Percentiles rank a stretch among this genome's conserved stretches.
These are phyloP conservation scores for Psilocybe cubensis DNA, from an alignment of 768 basidiomycete genomes.

Conservation along the genomic window DNA sequence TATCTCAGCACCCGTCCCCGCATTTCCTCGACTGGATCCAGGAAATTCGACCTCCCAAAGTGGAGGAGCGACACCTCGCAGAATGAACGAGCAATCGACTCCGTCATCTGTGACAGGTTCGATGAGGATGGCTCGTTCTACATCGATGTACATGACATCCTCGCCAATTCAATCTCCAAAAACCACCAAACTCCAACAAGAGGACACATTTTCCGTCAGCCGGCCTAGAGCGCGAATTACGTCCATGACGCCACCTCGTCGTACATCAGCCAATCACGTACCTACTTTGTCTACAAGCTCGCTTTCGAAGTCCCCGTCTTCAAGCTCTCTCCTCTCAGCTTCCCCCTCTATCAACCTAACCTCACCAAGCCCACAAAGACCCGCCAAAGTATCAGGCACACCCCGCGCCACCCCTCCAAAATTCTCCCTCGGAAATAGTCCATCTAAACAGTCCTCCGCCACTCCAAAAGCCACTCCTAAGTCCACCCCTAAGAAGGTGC, in stretches of 20 bases:
- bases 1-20: constrained; percentile 41
- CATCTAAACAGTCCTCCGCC: constrained; percentile 17
- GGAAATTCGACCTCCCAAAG: constrained; percentile 25
- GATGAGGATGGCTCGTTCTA: constrained; percentile 26
- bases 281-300: constrained; percentile 22
- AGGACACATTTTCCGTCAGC: constrained; percentile 32
- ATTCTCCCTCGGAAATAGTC: constrained; percentile 27
- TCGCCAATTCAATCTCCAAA: constrained; percentile 23
- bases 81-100: constrained; percentile 10
- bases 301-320: constrained; percentile 29
- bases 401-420: constrained; percentile 37
- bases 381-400: constrained; percentile 28
- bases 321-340: constrained; percentile 24
- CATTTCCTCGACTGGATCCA: constrained; percentile 30
- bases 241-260: constrained; percentile 44
- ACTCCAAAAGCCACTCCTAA: constrained; percentile 28
- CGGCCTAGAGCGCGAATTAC: constrained; percentile 42
- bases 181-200: constrained; percentile 16
- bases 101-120: constrained; percentile 28
- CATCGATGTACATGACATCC: constrained; percentile 26
- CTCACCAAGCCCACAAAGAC: constrained; percentile 41
- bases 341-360: constrained; percentile 41
- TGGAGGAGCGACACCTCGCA: constrained; percentile 19
- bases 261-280: constrained; percentile 21
- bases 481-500: constrained; percentile 18